Conservation (phyloP, 2,329 filamentous ascomycete genomes). For the Lecanicillium sp. region DNA sequence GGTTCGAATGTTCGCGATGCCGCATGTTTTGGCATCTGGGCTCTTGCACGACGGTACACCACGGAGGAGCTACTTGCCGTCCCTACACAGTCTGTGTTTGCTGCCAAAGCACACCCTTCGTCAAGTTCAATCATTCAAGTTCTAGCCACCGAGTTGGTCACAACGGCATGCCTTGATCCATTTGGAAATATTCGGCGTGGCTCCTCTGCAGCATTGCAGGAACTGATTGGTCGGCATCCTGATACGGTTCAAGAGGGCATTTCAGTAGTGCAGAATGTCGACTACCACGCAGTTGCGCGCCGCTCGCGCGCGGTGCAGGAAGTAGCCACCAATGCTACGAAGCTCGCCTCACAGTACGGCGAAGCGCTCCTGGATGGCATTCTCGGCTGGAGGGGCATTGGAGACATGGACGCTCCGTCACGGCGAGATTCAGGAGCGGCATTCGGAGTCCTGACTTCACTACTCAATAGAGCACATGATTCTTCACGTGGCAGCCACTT, state of each 20-base stretch:
- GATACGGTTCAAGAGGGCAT: constrained; percentile 79
- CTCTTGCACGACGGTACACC: constrained; percentile 76
- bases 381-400: constrained; percentile 81
- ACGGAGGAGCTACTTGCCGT: constrained; percentile 68
- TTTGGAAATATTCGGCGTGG: constrained; percentile 90
- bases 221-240: constrained; percentile 87
- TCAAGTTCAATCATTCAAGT: constrained; percentile 58
- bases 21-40: constrained; percentile 94
- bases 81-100: constrained; percentile 36
- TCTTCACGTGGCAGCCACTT: constrained; percentile 9
- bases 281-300: constrained; percentile 90
- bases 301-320: constrained; percentile 73
- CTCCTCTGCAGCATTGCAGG: constrained; percentile 87
- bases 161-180: constrained; percentile 77
- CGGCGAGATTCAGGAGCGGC: constrained; percentile 64
- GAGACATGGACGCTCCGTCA: constrained; percentile 66
- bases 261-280: constrained; percentile 76
- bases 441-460: constrained; percentile 52
- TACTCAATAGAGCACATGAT: constrained; percentile 24
- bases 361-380: constrained; percentile 62
- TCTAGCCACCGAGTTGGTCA: constrained; percentile 73
- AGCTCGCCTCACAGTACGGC: constrained; percentile 62
- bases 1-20: constrained; percentile 91
- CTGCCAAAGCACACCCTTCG: constrained; percentile 27
- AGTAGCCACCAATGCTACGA: constrained; percentile 62